phyloP scores from a whole-genome alignment of 768 basidiomycete species.

The Boletus rubropictus region DNA sequence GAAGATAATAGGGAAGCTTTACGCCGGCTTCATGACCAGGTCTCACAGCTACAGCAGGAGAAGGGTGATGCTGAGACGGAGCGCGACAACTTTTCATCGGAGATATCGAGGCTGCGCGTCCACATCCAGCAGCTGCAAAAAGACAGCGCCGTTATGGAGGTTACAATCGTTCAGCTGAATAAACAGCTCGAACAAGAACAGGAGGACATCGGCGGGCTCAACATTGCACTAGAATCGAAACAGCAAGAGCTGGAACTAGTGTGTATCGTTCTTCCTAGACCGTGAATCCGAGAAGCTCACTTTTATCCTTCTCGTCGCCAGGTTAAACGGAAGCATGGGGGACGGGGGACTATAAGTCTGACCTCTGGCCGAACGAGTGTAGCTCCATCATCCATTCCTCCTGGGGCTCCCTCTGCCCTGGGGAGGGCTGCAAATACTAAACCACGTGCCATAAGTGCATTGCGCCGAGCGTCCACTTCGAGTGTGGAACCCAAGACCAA shows the following conservation, averaged over 20 bases:
- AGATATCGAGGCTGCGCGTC: conserved; percentile 52
- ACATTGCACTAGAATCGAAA: conserved; percentile 89
- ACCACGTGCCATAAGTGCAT: conserved; percentile 7
- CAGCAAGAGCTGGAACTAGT: conserved; percentile 93
- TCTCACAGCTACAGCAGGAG: conserved; percentile 9
- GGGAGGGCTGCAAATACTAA: conserved; percentile 16
- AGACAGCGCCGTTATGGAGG: conserved; percentile 80
- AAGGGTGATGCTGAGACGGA: conserved; percentile 58
- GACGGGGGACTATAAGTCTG: conserved; percentile 50
- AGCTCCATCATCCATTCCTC: conserved; percentile 28
- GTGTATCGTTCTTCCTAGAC: conserved; percentile 23
- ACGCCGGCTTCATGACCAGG: conserved; percentile 22
- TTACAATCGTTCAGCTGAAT: conserved; percentile 66
- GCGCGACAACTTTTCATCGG: conserved; percentile 33
- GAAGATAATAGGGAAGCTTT: conserved; percentile 31
- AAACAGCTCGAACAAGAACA: conserved; percentile 63
- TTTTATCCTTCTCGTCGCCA: conserved; percentile 21
- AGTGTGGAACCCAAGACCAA: conserved; percentile 33
- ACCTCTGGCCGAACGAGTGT: conserved; percentile 52
- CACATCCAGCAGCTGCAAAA: conserved; percentile 70
- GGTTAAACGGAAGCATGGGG: conserved; percentile 60
- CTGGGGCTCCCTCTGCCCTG: conserved; percentile 31
- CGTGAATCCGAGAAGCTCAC: not conserved
- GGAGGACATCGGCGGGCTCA: conserved; percentile 77
- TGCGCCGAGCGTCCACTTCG: conserved; percentile 30